These are phyloP conservation scores for Fusarium torreyae DNA, from an alignment of 2,329 filamentous ascomycete genomes.

Conservation along the genomic window DNA sequence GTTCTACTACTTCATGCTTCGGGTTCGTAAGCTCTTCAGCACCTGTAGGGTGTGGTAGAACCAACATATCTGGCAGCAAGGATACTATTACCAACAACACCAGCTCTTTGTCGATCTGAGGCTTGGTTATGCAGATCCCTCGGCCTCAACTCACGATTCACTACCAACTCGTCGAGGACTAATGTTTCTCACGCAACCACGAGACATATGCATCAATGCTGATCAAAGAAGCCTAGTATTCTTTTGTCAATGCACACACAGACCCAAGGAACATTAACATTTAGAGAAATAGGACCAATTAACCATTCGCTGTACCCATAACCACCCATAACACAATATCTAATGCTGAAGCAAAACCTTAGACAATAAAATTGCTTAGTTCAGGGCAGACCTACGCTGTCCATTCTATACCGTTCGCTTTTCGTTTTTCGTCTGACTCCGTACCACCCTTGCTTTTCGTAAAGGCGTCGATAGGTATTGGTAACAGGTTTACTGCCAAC, in stretches of 20 bases:
- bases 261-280: background rate
- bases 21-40: background rate
- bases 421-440: conserved; percentile 41
- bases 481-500: conserved; percentile 10
- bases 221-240: background rate
- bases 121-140: conserved; percentile 10
- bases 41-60: background rate
- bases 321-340: conserved; percentile 14
- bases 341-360: conserved; percentile 31
- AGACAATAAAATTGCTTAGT: conserved; percentile 6
- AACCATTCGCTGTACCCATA: conserved; percentile 3
- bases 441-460: conserved; percentile 38
- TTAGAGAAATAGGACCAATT: background rate
- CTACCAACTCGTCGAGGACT: background rate
- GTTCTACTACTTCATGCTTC: no score
- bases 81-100: background rate
- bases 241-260: background rate
- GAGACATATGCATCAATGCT: background rate
- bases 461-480: conserved; percentile 13
- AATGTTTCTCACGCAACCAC: background rate
- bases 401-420: conserved; percentile 44
- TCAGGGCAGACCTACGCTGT: conserved; percentile 25
- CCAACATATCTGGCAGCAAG: background rate
- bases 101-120: background rate
- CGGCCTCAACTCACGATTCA: background rate